Conservation (phyloP, 179 eudicot genomes). For the Silene vulgaris region DNA sequence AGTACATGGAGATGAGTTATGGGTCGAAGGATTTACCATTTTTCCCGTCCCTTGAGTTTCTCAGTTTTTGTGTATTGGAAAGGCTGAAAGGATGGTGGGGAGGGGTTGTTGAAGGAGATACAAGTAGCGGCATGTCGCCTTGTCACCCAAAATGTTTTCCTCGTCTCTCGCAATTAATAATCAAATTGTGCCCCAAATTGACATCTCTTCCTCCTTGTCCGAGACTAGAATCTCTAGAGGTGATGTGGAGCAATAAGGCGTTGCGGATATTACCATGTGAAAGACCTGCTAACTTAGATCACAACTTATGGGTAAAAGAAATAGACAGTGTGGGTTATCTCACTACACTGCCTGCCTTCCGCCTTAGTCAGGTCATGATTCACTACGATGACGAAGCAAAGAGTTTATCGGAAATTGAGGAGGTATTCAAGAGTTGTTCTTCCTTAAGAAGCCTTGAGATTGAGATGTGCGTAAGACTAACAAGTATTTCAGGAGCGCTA, state of each 20-base stretch:
- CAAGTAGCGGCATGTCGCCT: background rate
- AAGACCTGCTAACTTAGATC: background rate
- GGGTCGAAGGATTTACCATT: background rate
- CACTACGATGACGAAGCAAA: background rate
- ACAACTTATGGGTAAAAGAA: background rate
- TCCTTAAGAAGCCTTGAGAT: background rate
- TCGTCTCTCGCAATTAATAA: background rate
- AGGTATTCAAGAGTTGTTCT: background rate
- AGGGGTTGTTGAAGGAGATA: background rate
- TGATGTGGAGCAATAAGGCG: background rate
- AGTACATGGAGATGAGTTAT: conserved; percentile 9
- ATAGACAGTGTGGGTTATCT: conserved; percentile 4
- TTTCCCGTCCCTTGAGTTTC: conserved; percentile 18
- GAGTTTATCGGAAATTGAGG: background rate
- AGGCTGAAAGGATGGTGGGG: conserved; percentile 15
- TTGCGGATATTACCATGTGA: background rate
- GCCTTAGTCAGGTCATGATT: background rate
- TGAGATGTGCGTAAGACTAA: background rate
- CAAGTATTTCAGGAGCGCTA: background rate
- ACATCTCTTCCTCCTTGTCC: conserved; percentile 16
- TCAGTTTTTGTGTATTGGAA: background rate
- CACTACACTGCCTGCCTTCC: background rate
- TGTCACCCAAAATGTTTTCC: background rate
- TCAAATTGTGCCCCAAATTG: background rate
- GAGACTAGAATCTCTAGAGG: background rate